Evolutionary conservation across 2,329 filamentous ascomycete genomes (phyloP), one percentile per base, ranked within the genome.

Genomic region (Venturia aucupariae): DNA sequence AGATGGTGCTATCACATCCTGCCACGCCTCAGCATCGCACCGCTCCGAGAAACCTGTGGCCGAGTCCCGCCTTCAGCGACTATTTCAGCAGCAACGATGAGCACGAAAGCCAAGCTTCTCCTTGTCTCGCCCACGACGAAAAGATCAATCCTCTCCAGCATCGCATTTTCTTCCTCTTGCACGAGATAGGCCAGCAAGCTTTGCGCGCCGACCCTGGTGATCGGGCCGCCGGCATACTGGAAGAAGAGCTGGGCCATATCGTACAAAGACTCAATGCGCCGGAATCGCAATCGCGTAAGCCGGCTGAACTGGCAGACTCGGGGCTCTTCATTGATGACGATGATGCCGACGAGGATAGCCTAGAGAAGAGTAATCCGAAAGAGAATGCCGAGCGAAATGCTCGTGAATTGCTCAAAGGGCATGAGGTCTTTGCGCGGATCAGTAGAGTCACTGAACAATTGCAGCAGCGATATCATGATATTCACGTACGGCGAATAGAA

Each of bases 101-200:
- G 15, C 24, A 35, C 4, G 66, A 70, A 4, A 51, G 46, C 22
- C 46, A 51, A 15, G 24, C 3, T 35, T 66, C 48, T 22, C 66
- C 63, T 3, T 65, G 67, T 59, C 61, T 67, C n/a, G 66, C 68
- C 30, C 68, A 70, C 11, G 69, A 69, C 35, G 32, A 42, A 22
- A 62, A 62, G 61, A 32, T 32, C 11, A 32, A 27, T 62, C 63
- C 63, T n/a, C 51, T 46, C 39, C 69, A 72, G 57, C 22, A 51
- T 19, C 39, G 22, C 22, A 65, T 78, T 46, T 68, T 78, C n/a
- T 69, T 73, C 63, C 72, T 74, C 19, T 69, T 78, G 60, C 71
- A 71, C 65, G 71, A 70, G 55, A 69, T 77, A 59, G 74, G 74
- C 64, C 70, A 71, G 61, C 70, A 72, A 42, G 68, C 77, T 30